phyloP scores from a whole-genome alignment of 495 filamentous ascomycete genomes.

The Mycothermus thermophilus region DNA sequence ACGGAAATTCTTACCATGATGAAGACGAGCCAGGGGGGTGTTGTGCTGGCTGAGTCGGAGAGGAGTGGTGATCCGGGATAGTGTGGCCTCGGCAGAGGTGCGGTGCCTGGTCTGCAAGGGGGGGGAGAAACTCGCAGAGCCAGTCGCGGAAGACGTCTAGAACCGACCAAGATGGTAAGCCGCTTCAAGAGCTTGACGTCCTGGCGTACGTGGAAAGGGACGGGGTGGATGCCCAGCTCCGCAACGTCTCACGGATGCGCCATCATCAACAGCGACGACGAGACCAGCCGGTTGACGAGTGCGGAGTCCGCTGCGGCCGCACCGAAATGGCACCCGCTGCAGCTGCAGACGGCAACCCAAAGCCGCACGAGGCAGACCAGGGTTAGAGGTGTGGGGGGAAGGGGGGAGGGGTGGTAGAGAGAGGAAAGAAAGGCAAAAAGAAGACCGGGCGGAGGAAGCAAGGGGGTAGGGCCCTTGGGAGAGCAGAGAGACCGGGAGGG shows the following conservation, averaged over 20 bases:
- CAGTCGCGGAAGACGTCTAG: conserved; percentile 5
- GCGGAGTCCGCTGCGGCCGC: conserved; percentile 14
- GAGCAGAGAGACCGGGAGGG: no score
- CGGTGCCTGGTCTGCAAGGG: conserved; percentile 15
- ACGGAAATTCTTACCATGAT: conserved; percentile 31
- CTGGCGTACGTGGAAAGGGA: conserved; percentile 13
- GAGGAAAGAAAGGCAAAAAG: conserved; percentile 2
- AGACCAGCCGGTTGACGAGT: conserved; percentile 6
- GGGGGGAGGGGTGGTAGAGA: conserved; percentile 2
- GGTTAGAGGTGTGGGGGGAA: conserved; percentile 4
- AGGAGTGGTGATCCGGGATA: conserved; percentile 13
- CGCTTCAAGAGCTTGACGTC: conserved; percentile 6
- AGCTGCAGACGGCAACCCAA: conserved; percentile 17
- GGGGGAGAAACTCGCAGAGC: conserved; percentile 9
- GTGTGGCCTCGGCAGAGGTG: conserved; percentile 14
- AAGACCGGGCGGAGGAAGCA: no score
- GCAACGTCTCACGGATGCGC: conserved; percentile 18
- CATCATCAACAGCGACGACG: conserved; percentile 16
- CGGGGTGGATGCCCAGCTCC: conserved; percentile 8
- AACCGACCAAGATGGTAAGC: conserved; percentile 8
- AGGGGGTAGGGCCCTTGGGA: no score
- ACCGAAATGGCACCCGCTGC: conserved; percentile 24
- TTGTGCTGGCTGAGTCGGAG: conserved; percentile 25
- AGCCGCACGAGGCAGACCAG: conserved; percentile 12
- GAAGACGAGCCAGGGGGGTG: conserved; percentile 8